phyloP scores from a whole-genome alignment of 176 grass and related monocot genomes.

The Bolboschoenus planiculmis region DNA sequence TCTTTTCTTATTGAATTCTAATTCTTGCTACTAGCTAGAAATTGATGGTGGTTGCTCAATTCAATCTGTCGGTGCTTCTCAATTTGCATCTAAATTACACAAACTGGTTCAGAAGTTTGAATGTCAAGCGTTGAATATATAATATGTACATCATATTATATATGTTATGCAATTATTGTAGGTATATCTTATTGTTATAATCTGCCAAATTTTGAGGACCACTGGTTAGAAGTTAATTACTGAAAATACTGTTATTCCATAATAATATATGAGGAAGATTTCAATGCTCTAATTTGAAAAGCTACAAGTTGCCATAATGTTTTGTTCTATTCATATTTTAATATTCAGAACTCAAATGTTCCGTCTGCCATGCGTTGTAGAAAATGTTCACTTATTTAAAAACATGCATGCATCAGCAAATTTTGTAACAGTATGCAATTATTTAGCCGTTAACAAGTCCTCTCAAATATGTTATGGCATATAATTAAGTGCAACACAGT shows the following conservation, averaged over 20 bases:
- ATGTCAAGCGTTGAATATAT: background rate
- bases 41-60: background rate
- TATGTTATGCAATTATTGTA: background rate
- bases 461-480: too few species aligned
- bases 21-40: background rate
- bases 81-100: background rate
- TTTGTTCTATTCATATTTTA: background rate
- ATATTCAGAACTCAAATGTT: background rate
- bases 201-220: background rate
- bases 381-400: too few species aligned
- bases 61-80: constrained; percentile 1
- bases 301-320: background rate
- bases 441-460: too few species aligned
- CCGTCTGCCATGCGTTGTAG: too few species aligned
- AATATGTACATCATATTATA: background rate
- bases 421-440: too few species aligned
- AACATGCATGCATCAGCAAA: too few species aligned
- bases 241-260: background rate
- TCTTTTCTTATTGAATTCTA: background rate
- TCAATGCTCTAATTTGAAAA: background rate
- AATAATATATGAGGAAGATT: background rate
- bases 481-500: too few species aligned
- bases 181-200: background rate
- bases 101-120: background rate
- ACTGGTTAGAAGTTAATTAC: background rate